Evolutionary conservation across 306 rosid species (phyloP), one percentile per base, ranked within the genome.

Genomic region (Casuarina equisetifolia): DNA sequence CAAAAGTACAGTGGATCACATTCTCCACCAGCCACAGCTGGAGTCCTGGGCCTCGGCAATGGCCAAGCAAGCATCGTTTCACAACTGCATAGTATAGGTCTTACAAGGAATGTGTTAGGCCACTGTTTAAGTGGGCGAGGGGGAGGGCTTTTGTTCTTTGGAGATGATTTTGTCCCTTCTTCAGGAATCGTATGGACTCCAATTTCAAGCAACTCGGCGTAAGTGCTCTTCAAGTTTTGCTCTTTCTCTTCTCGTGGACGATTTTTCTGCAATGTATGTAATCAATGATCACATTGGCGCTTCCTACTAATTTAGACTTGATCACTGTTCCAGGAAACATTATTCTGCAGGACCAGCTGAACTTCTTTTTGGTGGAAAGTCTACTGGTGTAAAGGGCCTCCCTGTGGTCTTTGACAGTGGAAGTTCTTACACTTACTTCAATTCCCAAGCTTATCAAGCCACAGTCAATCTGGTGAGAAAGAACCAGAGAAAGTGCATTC

Each of bases 371-470:
- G 79, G 76, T 70, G 88, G 90, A 52, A 89, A 79, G 64, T 66
- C 91, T 52, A 82, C 91, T n/a, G 73, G 87, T 5, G 53, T 85
- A 5, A 88, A 82, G 78, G 92, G 86, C 62, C 84, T 90, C 52
- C 25, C 70, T 15, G 46, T 89, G n/a, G 75, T 85, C 49, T 94
- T 94, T 84, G 97, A 92, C 73, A 94, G 97, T 77, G 97, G 98
- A 4, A 88, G 93, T 87, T 85, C 98, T 13, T 94, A 90, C 80
- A 83, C 95, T n/a, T 92, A 94, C 84, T 82, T 94, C 81, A 90
- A 79, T 79, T 32, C 90, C 62, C 73, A 74, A 78, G 83, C 86
- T 78, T 87, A 90, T 68, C 57, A 66, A 40, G 77, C 81, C 6
- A 17, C 85, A 66, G 46, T 86, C 67, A 58, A 83, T 64, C 73